Conservation (phyloP, 164 flowering plant genomes). For the Magnolia kwangsiensis region DNA sequence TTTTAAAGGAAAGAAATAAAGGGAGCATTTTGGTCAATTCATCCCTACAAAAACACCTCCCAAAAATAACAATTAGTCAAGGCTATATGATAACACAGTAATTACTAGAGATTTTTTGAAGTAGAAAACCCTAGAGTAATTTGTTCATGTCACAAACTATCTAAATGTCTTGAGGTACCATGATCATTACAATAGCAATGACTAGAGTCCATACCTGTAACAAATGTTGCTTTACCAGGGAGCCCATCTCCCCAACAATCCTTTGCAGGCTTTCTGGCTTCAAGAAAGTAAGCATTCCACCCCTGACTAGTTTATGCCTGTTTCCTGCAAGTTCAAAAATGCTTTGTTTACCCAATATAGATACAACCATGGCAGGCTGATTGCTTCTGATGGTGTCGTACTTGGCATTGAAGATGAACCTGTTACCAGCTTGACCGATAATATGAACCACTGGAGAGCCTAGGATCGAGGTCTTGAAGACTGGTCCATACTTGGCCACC, state of each 20-base stretch:
- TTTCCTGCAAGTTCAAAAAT: not conserved
- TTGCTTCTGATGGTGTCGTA: conserved; percentile 15
- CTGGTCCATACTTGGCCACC: conserved; percentile 34
- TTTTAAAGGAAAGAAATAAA: too few relatives aligned
- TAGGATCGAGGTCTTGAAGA: conserved; percentile 62
- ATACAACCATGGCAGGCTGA: not conserved
- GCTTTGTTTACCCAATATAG: not conserved
- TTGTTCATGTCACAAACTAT: too few relatives aligned
- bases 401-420: conserved; percentile 48
- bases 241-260: conserved; percentile 13
- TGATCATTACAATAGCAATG: too few relatives aligned
- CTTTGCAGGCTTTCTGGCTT: conserved; percentile 24
- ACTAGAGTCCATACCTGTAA: too few relatives aligned
- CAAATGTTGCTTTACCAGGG: conserved; percentile 7
- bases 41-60: too few relatives aligned
- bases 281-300: conserved; percentile 18
- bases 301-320: conserved; percentile 12
- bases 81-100: too few relatives aligned
- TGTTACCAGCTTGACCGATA: conserved; percentile 56
- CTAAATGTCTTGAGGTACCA: too few relatives aligned
- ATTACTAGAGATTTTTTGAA: too few relatives aligned
- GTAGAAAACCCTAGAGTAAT: too few relatives aligned
- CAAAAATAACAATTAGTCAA: too few relatives aligned
- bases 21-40: too few relatives aligned
- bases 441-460: conserved; percentile 65